These are phyloP conservation scores for Acer campestre DNA, from an alignment of 345 rosid genomes.

Conservation along the genomic window DNA sequence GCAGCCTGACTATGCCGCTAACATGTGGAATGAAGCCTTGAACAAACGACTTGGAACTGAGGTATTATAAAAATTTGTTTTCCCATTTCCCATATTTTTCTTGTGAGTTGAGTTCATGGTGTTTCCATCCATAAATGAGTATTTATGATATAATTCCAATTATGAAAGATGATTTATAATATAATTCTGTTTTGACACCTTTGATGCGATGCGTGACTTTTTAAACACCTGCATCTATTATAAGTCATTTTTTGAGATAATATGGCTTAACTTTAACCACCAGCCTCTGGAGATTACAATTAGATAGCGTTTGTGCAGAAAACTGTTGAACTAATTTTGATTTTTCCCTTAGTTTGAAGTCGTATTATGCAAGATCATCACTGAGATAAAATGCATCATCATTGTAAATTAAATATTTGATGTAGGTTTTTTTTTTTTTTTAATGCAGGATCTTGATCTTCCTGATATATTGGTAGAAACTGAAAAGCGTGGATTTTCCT, in stretches of 20 bases:
- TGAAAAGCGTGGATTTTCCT: conserved; percentile 85
- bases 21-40: conserved; percentile 94
- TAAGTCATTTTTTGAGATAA: background rate
- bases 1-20: conserved; percentile 92
- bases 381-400: conserved; percentile 2
- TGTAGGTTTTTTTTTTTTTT: conserved; percentile 9
- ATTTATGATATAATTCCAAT: background rate
- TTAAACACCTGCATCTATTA: background rate
- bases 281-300: background rate
- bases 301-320: background rate
- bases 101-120: background rate
- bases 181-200: background rate
- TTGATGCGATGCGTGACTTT: background rate
- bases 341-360: background rate
- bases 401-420: conserved; percentile 2
- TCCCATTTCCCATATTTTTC: background rate
- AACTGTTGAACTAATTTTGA: background rate
- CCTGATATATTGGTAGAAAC: conserved; percentile 80
- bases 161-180: background rate
- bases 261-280: background rate
- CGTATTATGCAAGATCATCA: conserved; percentile 3
- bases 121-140: background rate
- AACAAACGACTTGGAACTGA: conserved; percentile 92
- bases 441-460: conserved; percentile 75
- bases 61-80: conserved; percentile 38